Evolutionary conservation across 176 grass and related monocot species (phyloP), one percentile per base, ranked within the genome.

Genomic region (Musa beccarii): DNA sequence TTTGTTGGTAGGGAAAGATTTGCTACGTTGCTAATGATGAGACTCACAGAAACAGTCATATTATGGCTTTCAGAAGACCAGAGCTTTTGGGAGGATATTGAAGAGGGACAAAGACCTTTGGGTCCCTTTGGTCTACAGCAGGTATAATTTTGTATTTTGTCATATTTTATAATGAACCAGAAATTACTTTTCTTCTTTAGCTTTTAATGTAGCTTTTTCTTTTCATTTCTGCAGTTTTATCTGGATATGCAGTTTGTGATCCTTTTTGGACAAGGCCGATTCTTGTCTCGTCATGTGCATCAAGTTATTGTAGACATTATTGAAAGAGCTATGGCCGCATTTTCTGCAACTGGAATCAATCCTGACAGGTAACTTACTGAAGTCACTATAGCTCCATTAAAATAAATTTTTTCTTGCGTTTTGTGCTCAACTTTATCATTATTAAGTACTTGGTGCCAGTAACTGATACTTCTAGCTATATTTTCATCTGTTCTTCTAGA

Each of bases 181-280:
- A 68, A 68, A 25, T 54, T 71, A 9, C 2, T 7, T 24, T 23
- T 49, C 16, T 34, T 49, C 66, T 13, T 54, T 54, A 52, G 9
- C 25, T 24, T 54, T 14, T 54, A 51, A 51, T 22, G 19, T 72
- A 11, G 3, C 29, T 79, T 71, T 52, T 51, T 59, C 63, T 68
- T 76, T 71, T 24, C 34, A 68, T 83, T 64, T 69, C 66, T 84
- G 83, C 76, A 96, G 93, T 96, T 96, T 75, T 92, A 92, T 54
- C 64, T 96, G 87, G 93, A 96, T 84, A 96, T 96, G 93, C 93
- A 96, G 84, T 96, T 96, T 70, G 93, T 96, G 54, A 86, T 96
- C 5, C 79, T 90, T 74, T 96, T 90, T 14, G 93, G 87, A 51
- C 93, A 96, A 88, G 89, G 90, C 11, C 84, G 93, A 80, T 92